Conservation (phyloP, 192 early-diverging fungal species). For the Gigaspora rosea region DNA sequence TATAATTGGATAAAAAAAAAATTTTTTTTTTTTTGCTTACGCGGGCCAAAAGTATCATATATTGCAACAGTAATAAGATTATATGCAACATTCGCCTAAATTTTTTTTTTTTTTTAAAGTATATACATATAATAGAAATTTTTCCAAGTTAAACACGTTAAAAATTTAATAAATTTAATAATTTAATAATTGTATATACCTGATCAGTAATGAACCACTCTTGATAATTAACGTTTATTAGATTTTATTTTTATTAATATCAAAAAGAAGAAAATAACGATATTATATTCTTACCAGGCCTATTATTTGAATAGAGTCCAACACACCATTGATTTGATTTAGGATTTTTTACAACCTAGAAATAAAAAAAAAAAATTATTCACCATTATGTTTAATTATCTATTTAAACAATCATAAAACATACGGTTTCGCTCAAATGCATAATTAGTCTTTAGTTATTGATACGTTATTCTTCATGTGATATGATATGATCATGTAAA, state of each 20-base stretch:
- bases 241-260: background rate
- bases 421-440: slow-evolving; percentile 54
- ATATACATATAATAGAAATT: background rate
- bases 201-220: slow-evolving; percentile 32
- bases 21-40: background rate
- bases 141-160: background rate
- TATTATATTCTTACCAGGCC: slow-evolving; percentile 49
- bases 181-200: slow-evolving; percentile 11
- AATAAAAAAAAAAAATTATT: background rate
- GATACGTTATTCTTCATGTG: too few species aligned
- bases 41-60: slow-evolving; percentile 86
- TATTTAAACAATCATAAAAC: slow-evolving; percentile 7
- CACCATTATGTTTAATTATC: background rate
- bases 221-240: background rate
- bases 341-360: slow-evolving; percentile 36
- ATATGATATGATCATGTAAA: too few species aligned
- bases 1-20: slow-evolving; percentile 4
- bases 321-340: slow-evolving; percentile 49
- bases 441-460: too few species aligned
- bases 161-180: background rate
- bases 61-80: slow-evolving; percentile 73
- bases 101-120: background rate
- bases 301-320: slow-evolving; percentile 70
- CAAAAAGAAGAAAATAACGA: background rate
- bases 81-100: slow-evolving; percentile 48